Conservation (phyloP, 2,329 filamentous ascomycete genomes). For the Corinectria fuckeliana region DNA sequence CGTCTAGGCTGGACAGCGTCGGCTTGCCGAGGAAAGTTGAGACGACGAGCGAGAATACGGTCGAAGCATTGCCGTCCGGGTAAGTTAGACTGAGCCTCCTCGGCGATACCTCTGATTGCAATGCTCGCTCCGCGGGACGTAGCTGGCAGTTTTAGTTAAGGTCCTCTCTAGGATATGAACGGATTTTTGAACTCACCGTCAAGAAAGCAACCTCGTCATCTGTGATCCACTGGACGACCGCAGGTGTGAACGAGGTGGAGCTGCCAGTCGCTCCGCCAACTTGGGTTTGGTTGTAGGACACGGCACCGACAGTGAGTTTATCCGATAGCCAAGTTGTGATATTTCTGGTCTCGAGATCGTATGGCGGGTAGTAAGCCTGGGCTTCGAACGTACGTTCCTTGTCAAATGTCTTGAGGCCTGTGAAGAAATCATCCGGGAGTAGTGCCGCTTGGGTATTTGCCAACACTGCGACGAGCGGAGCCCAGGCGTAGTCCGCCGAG, state of each 20-base stretch:
- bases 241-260: constrained; percentile 62
- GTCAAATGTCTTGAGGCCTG: constrained; percentile 53
- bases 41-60: constrained; percentile 58
- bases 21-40: constrained; percentile 52
- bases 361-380: constrained; percentile 63
- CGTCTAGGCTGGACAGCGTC: constrained; percentile 53
- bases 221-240: constrained; percentile 64
- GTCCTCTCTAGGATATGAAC: not conserved
- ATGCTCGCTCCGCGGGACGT: not conserved
- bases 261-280: constrained; percentile 62
- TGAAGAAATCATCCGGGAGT: constrained; percentile 49
- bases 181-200: constrained; percentile 24
- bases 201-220: constrained; percentile 43
- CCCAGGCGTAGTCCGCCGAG: constrained; percentile 63
- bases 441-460: constrained; percentile 56
- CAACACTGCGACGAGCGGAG: constrained; percentile 62
- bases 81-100: constrained; percentile 47
- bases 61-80: constrained; percentile 55
- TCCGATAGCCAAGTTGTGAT: constrained; percentile 64
- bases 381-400: constrained; percentile 60
- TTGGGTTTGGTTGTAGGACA: constrained; percentile 62
- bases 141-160: not conserved
- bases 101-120: not conserved
- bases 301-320: constrained; percentile 65
- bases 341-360: constrained; percentile 62